Percentiles rank a stretch among this genome's conserved stretches.
Evolutionary conservation across 352 stramenopile genomes (phyloP).

Genomic region (Pythium aphanidermatum): DNA sequence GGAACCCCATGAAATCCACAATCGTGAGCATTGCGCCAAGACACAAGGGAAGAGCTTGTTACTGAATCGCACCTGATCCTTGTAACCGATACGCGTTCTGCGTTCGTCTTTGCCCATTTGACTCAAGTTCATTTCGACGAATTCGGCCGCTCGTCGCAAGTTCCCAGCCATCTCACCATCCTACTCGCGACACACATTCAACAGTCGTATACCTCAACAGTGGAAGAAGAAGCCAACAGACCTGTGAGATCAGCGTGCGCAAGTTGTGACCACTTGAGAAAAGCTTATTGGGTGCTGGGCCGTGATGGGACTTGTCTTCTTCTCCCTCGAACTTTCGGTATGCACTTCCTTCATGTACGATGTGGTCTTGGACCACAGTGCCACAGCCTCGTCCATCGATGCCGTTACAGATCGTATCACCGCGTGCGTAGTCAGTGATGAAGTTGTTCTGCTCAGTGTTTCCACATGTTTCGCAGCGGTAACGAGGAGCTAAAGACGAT

Average conservation of each 20-base stretch:
- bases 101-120: constrained; percentile 96
- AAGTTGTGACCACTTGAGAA: constrained; percentile 95
- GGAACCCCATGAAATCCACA: neutral
- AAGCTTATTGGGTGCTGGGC: constrained; percentile 91
- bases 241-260: constrained; percentile 90
- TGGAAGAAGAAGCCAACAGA: constrained; percentile 12
- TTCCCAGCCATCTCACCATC: constrained; percentile 85
- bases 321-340: constrained; percentile 97
- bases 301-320: constrained; percentile 96
- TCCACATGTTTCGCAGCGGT: constrained; percentile 80
- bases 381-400: constrained; percentile 87
- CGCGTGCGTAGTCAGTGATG: constrained; percentile 84
- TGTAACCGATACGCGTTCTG: constrained; percentile 95
- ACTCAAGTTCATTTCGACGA: constrained; percentile 95
- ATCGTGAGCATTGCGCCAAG: neutral
- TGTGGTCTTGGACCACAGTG: constrained; percentile 92
- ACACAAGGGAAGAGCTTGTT: constrained; percentile 1
- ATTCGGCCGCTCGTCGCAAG: constrained; percentile 76
- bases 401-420: constrained; percentile 85
- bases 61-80: constrained; percentile 82
- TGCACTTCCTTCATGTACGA: constrained; percentile 94
- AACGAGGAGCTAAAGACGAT: constrained; percentile 51
- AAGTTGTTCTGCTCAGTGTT: constrained; percentile 90
- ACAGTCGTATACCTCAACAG: too few relatives aligned
- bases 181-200: too few relatives aligned